Conservation (phyloP, 768 basidiomycete genomes). For the Agaricus sinodeliciosus region DNA sequence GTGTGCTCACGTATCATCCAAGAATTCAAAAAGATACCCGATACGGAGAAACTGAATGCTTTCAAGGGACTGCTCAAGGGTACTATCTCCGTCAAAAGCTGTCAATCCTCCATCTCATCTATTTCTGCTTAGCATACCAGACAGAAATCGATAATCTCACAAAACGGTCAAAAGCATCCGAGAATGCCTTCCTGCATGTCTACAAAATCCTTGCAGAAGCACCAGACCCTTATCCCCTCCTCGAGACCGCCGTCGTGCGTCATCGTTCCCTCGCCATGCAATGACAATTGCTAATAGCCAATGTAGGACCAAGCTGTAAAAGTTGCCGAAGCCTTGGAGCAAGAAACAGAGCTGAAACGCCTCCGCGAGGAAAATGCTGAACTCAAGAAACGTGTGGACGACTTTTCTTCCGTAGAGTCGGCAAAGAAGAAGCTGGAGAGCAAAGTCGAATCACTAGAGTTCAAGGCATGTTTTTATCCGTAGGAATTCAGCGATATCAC, state of each 20-base stretch:
- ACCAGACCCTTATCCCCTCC: slow-evolving; percentile 93
- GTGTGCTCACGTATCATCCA: not conserved
- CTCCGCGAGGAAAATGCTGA: slow-evolving; percentile 80
- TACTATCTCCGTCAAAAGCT: slow-evolving; percentile 21
- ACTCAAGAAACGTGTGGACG: slow-evolving; percentile 62
- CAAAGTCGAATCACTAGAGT: slow-evolving; percentile 74
- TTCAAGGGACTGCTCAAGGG: slow-evolving; percentile 91
- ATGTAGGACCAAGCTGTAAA: slow-evolving; percentile 89
- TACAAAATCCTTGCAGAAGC: slow-evolving; percentile 97
- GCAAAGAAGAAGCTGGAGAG: slow-evolving; percentile 71
- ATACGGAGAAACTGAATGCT: slow-evolving; percentile 77
- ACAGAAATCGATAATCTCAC: slow-evolving; percentile 95
- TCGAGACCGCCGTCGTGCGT: slow-evolving; percentile 85
- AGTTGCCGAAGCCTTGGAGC: slow-evolving; percentile 70
- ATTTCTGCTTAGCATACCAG: slow-evolving; percentile 68
- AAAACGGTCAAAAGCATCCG: slow-evolving; percentile 84
- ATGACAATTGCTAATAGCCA: not conserved
- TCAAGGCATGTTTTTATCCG: slow-evolving; percentile 45
- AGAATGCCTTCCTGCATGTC: slow-evolving; percentile 93
- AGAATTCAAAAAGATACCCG: slow-evolving; percentile 97
- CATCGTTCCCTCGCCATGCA: not conserved
- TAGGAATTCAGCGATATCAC: not conserved
- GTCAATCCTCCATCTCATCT: not conserved
- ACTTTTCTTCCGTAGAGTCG: slow-evolving; percentile 55
- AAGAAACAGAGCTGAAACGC: slow-evolving; percentile 68